Base-by-base conservation (phyloP, 129 eudicot genomes). In the Centaurea solstitialis region DNA sequence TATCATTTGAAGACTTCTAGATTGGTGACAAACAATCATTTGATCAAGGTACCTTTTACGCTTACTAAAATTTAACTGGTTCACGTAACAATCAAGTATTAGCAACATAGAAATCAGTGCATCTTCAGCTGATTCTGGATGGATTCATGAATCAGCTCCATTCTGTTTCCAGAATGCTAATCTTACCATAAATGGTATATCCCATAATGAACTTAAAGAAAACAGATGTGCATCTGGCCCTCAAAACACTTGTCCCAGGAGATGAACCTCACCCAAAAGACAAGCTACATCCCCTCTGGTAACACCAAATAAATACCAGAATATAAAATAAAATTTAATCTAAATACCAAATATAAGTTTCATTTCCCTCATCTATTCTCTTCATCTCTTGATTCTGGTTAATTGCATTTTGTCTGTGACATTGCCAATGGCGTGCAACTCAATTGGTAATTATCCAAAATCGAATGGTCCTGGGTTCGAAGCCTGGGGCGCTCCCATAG, bases 1-100 rank as follows among this genome's bases (percentile, higher is more conserved):
- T 21, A 39, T 77, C 30, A 45, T 47, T 47, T 70, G 50, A 53
- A 53, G 70, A 68, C 70, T 61, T 80, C 24, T 59, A 15, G 57
- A 38, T 28, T 38, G 45, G 45, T 10, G 62, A 62, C 72, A 17
- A 15, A 61, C 39, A 72, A 39, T 38, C 12, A 47, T 61, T 61
- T 39, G 38, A 24, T 23, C 62, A 72, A 80, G 72, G 53, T 61
- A 73, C 4, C 61, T 13, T 57, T 70, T 66, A 26, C 66, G 37
- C 65, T 26, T 13, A 18, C 21, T 20, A 12, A 70, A 15, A 35
- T 71, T 41, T 68, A n/a, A 26, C 40, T 26, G 74, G 81, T 68
- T 23, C 81, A 78, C 75, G 76, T 70, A 30, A 47, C 18, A 47
- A 47, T 47, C 6, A 5, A 17, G 62, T 50, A 33, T 3, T 4